These are phyloP conservation scores for Barbatosphaeria neglecta DNA, from an alignment of 495 filamentous ascomycete genomes.

Conservation along the genomic window DNA sequence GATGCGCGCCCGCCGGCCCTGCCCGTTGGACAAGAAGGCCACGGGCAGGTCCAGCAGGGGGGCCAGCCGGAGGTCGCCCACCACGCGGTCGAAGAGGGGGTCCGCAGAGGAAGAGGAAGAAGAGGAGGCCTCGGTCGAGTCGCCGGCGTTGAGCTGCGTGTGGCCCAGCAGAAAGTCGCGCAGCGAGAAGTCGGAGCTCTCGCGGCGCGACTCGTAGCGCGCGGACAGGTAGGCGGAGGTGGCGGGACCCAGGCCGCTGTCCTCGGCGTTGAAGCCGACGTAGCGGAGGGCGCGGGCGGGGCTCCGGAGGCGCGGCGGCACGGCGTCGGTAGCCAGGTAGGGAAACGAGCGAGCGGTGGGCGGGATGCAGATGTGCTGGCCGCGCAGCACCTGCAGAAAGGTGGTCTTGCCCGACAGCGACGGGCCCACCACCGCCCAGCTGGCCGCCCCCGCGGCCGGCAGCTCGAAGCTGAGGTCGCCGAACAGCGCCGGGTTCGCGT, in stretches of 20 bases:
- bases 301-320: constrained; percentile 41
- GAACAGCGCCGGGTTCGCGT: constrained; percentile 54
- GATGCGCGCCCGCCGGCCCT: constrained; percentile 75
- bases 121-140: no score
- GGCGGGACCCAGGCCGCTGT: constrained; percentile 20
- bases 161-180: constrained; percentile 66
- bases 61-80: constrained; percentile 52
- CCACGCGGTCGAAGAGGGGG: constrained; percentile 44
- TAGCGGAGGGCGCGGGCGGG: constrained; percentile 61
- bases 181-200: constrained; percentile 79
- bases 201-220: constrained; percentile 80
- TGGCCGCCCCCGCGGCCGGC: constrained; percentile 38
- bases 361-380: constrained; percentile 60
- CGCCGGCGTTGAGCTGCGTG: constrained; percentile 64
- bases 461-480: constrained; percentile 53
- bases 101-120: no score
- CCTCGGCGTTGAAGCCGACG: constrained; percentile 66
- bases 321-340: constrained; percentile 53
- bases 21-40: constrained; percentile 83
- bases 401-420: constrained; percentile 62
- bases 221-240: constrained; percentile 74
- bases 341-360: constrained; percentile 63
- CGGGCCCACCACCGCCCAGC: constrained; percentile 69
- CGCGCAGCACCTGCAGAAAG: constrained; percentile 63
- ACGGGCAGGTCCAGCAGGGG: constrained; percentile 66